Base-by-base conservation (phyloP, 805 yeast species). In the Candida fluviatilis region DNA sequence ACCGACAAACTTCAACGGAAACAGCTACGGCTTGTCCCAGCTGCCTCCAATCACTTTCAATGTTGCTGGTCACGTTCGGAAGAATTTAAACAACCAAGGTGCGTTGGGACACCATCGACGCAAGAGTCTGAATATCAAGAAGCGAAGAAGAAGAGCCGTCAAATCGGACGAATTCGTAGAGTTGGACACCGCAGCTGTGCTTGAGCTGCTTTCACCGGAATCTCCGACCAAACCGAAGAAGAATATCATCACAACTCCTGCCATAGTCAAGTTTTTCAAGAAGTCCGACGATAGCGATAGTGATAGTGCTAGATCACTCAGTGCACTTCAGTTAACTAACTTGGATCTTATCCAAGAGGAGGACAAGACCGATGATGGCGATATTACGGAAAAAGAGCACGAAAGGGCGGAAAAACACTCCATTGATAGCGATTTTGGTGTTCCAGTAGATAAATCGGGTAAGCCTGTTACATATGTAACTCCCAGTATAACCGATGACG, bases 11-110 rank as follows among this genome's bases (percentile, higher is more conserved):
- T 14, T 5, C 18, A 18, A n/a, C 7, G 32, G 32, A n/a, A n/a
- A n/a, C n/a, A n/a, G n/a, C n/a, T n/a, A n/a, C 18, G 19, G n/a
- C 19, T 29, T 29, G 7, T 29, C 41, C 8, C 52, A 51, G 30
- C 49, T 42, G 7, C 69, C 69, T 1, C 69, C 69, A 1, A 60
- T 63, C 2, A 41, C 55, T 4, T 54, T 59, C 39, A 49, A 54
- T 34, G 45, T 52, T 6, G 57, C 58, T 4, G 35, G 58, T 13
- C 55, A 52, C 34, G 41, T 49, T 5, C 48, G 47, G 23, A 52
- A 50, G 27, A 33, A 52, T 5, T 26, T 49, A 19, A 41, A 43
- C 4, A 23, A 33, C 16, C 11, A 25, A 10, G 15, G 4, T 4
- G 23, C 15, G 16, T 16, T 11, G 11, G 14, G 25, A 19, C 18